Evolutionary conservation across 495 filamentous ascomycete species (phyloP).

Genomic region (Aspergillus affinis): DNA sequence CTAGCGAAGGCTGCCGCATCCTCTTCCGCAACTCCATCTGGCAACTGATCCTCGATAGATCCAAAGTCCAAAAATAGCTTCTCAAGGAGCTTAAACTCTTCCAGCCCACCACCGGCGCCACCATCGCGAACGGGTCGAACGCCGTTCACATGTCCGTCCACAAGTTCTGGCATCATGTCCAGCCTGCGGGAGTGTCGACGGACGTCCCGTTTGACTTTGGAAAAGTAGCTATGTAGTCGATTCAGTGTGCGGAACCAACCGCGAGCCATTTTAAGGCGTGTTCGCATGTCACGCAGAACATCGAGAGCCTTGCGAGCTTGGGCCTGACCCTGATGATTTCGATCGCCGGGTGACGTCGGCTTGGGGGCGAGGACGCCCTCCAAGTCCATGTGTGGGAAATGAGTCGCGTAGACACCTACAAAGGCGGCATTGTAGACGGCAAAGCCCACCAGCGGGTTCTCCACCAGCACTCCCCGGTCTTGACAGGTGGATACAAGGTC

Average conservation of each 20-base stretch:
- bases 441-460: conserved; percentile 79
- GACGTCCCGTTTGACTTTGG: conserved; percentile 62
- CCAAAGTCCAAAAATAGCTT: conserved; percentile 59
- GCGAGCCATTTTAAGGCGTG: conserved; percentile 66
- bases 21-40: conserved; percentile 31
- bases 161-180: conserved; percentile 28
- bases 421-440: conserved; percentile 81
- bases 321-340: conserved; percentile 30
- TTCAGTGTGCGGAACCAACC: conserved; percentile 70
- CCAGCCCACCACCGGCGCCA: conserved; percentile 61
- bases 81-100: conserved; percentile 67
- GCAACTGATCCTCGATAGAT: conserved; percentile 47
- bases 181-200: conserved; percentile 46
- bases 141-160: conserved; percentile 39
- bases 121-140: conserved; percentile 49
- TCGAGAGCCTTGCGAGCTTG: conserved; percentile 53
- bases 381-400: conserved; percentile 79
- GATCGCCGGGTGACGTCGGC: conserved; percentile 21
- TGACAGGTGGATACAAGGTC: conserved; percentile 74
- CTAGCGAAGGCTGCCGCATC: conserved; percentile 28
- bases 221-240: conserved; percentile 67
- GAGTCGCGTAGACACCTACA: conserved; percentile 63
- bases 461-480: conserved; percentile 66
- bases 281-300: conserved; percentile 61
- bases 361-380: conserved; percentile 54